phyloP scores from a whole-genome alignment of 805 yeast genomes.

The Clavispora santaluciae region DNA sequence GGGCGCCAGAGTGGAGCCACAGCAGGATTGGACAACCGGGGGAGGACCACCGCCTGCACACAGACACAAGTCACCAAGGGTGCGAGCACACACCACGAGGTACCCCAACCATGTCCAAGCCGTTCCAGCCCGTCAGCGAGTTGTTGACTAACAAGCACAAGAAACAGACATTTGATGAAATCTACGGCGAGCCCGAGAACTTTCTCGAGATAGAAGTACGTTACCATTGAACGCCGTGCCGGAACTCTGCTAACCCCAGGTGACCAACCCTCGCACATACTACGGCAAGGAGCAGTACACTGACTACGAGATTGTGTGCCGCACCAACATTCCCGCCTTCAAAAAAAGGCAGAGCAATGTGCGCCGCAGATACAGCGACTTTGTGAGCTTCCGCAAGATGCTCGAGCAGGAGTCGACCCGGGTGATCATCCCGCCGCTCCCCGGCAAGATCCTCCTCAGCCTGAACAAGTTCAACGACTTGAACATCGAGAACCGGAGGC shows the following conservation, averaged over 20 bases:
- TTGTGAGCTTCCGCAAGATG: conserved; percentile 71
- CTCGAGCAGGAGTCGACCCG: conserved; percentile 71
- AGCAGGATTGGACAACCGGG: no score
- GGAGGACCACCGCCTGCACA: neutral
- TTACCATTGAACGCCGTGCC: neutral
- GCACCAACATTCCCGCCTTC: conserved; percentile 90
- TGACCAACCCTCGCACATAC: conserved; percentile 72
- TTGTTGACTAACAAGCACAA: conserved; percentile 36
- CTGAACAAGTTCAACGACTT: conserved; percentile 73
- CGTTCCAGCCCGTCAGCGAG: conserved; percentile 42
- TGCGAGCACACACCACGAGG: neutral
- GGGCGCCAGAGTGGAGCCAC: no score
- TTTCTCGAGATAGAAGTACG: conserved; percentile 85
- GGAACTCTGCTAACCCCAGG: conserved; percentile 28
- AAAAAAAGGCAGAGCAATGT: conserved; percentile 58
- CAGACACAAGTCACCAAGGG: no score
- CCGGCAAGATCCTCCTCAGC: conserved; percentile 75
- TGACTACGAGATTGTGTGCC: conserved; percentile 85
- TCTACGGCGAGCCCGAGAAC: conserved; percentile 93
- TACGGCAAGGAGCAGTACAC: conserved; percentile 68
- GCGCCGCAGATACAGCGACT: conserved; percentile 85
- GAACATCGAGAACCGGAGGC: conserved; percentile 76
- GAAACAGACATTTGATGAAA: conserved; percentile 66
- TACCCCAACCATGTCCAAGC: conserved; percentile 25
- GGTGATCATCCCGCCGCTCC: conserved; percentile 81